A percentile compares a stretch with the other conserved stretches of the same genome.
Evolutionary conservation across 2,329 filamentous ascomycete genomes (phyloP).

Genomic region (Colletotrichum nymphaeae): DNA sequence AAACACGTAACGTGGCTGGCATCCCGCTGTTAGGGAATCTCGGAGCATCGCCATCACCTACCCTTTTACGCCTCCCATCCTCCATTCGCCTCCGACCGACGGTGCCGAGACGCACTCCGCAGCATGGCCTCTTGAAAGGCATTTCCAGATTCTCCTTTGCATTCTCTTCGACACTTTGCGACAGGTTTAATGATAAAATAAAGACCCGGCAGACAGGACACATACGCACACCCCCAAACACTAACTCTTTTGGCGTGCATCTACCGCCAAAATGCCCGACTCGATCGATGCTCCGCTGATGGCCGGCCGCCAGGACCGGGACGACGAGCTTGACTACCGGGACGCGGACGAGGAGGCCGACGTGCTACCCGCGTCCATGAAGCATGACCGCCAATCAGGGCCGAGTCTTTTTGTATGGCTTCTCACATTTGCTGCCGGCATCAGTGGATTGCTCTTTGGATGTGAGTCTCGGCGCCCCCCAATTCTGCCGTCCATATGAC

Average conservation of each 20-base stretch:
- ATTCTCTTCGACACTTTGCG: background rate
- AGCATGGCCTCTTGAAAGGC: conserved; percentile 32
- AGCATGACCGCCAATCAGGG: conserved; percentile 24
- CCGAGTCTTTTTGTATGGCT: conserved; percentile 68
- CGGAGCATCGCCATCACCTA: background rate
- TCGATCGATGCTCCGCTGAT: conserved; percentile 35
- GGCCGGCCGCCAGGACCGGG: conserved; percentile 42
- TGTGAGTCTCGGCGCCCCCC: conserved; percentile 57
- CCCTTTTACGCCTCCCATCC: too few species aligned
- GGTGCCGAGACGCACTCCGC: conserved; percentile 16
- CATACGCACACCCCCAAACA: background rate
- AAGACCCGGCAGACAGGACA: background rate
- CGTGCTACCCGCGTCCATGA: conserved; percentile 34
- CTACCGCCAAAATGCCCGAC: conserved; percentile 26
- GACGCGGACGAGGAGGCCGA: conserved; percentile 43
- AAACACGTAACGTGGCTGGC: conserved; percentile 34
- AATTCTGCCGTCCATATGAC: background rate
- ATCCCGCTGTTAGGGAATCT: conserved; percentile 16
- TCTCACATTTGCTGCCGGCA: conserved; percentile 72
- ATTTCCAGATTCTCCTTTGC: background rate
- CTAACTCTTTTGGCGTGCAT: background rate
- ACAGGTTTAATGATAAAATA: background rate
- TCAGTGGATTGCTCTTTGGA: conserved; percentile 76
- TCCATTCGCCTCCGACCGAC: conserved; percentile 17
- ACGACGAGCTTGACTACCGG: conserved; percentile 39